Evolutionary conservation across 805 yeast species (phyloP).

Genomic region (Priceomyces haplophilus): DNA sequence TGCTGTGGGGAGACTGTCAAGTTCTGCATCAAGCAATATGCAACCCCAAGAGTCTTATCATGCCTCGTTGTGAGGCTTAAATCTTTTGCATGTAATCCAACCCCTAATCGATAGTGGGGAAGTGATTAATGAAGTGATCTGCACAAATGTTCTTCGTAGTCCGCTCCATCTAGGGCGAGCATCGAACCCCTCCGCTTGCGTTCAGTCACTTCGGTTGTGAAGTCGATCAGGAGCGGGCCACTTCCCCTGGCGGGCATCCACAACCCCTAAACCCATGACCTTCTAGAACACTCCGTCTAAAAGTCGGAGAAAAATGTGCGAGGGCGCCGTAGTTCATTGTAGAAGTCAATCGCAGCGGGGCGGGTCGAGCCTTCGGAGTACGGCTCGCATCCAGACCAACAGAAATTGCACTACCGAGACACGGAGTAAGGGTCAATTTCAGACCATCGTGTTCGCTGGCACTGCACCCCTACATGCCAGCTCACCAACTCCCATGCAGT

Average conservation of each 20-base stretch:
- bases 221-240: not conserved
- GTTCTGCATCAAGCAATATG: constrained; percentile 1
- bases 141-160: not conserved
- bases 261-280: too few relatives aligned
- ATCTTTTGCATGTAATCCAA: not conserved
- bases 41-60: not conserved
- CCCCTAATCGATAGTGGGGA: constrained; percentile 2
- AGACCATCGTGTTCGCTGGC: too few relatives aligned
- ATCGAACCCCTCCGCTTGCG: constrained; percentile 1
- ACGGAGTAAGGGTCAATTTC: too few relatives aligned
- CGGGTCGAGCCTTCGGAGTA: too few relatives aligned
- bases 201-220: not conserved
- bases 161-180: not conserved
- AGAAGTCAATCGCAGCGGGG: too few relatives aligned
- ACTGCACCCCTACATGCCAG: too few relatives aligned
- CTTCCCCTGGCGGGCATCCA: not conserved
- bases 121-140: not conserved
- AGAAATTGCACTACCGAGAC: too few relatives aligned
- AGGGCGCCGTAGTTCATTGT: too few relatives aligned
- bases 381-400: too few relatives aligned
- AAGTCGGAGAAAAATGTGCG: not conserved
- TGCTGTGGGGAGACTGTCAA: not conserved
- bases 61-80: not conserved
- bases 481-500: too few relatives aligned
- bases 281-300: not conserved